Conservation (phyloP, 176 grass and related monocot genomes). For the Rhynchospora pubera region DNA sequence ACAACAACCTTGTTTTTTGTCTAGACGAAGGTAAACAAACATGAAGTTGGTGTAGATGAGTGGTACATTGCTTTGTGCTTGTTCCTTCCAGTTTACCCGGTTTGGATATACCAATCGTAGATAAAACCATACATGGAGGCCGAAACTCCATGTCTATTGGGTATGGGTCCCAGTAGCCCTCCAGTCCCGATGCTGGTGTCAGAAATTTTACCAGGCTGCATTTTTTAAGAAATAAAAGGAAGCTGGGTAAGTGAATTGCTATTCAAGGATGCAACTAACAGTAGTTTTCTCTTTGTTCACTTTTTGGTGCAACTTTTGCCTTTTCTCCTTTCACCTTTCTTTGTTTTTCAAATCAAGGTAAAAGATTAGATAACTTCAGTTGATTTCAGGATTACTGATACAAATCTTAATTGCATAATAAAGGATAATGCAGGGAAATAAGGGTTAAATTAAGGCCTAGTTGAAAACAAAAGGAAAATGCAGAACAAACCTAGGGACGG, state of each 20-base stretch:
- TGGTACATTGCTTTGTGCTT: constrained; percentile 64
- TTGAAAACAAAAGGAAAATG: neutral
- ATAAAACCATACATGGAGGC: constrained; percentile 85
- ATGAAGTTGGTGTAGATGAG: constrained; percentile 93
- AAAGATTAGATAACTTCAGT: neutral
- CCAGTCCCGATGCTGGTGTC: constrained; percentile 76
- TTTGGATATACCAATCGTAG: constrained; percentile 93
- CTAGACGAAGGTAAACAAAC: constrained; percentile 85
- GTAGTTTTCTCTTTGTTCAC: neutral
- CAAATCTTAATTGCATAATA: neutral
- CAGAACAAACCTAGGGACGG: constrained; percentile 68
- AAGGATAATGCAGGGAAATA: neutral
- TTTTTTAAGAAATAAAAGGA: neutral
- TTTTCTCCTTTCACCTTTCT: neutral
- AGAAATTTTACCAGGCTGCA: constrained; percentile 91
- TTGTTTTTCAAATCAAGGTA: neutral
- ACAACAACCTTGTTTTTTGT: constrained; percentile 83
- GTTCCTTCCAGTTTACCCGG: constrained; percentile 84
- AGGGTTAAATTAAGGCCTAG: neutral
- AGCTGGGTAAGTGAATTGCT: neutral
- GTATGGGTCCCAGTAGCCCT: constrained; percentile 97
- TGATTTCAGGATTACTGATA: neutral
- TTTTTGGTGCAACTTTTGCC: neutral
- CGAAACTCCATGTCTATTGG: constrained; percentile 98
- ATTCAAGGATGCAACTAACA: neutral